Evolutionary conservation across 768 basidiomycete genomes (phyloP).

Genomic region (Psilocybe subaeruginosa): DNA sequence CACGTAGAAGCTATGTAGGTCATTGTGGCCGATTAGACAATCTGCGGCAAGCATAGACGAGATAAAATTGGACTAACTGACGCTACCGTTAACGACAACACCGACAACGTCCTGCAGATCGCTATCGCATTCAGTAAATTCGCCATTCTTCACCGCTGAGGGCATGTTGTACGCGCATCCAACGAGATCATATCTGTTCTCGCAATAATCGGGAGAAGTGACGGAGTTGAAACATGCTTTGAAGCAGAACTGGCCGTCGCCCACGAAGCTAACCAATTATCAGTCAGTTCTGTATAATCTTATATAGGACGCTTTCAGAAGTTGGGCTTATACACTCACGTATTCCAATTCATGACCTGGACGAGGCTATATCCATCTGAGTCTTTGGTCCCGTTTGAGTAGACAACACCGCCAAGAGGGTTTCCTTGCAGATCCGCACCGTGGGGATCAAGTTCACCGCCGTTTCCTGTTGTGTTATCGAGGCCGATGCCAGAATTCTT

Average conservation of each 20-base stretch:
- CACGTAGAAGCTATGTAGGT: conserved; percentile 13
- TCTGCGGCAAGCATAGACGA: neutral
- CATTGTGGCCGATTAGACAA: neutral
- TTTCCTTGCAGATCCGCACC: conserved; percentile 79
- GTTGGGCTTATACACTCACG: conserved; percentile 38
- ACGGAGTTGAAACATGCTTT: conserved; percentile 67
- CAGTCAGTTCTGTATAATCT: no score
- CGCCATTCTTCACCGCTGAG: conserved; percentile 52
- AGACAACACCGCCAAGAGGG: conserved; percentile 74
- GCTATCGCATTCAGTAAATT: conserved; percentile 63
- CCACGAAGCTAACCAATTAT: conserved; percentile 57
- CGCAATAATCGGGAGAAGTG: conserved; percentile 52
- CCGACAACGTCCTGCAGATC: conserved; percentile 65
- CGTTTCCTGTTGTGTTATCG: neutral
- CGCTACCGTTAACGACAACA: conserved; percentile 39
- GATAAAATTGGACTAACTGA: conserved; percentile 9
- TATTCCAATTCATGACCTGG: conserved; percentile 73
- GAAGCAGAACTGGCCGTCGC: conserved; percentile 62
- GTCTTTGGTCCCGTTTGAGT: conserved; percentile 54
- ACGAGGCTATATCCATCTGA: conserved; percentile 41
- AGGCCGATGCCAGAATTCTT: conserved; percentile 16
- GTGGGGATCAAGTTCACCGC: conserved; percentile 51
- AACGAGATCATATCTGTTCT: conserved; percentile 72
- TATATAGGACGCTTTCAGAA: no score
- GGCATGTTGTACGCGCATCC: conserved; percentile 75